Evolutionary conservation across 179 eudicot genomes (phyloP).

Genomic region (Beta lomatogona): DNA sequence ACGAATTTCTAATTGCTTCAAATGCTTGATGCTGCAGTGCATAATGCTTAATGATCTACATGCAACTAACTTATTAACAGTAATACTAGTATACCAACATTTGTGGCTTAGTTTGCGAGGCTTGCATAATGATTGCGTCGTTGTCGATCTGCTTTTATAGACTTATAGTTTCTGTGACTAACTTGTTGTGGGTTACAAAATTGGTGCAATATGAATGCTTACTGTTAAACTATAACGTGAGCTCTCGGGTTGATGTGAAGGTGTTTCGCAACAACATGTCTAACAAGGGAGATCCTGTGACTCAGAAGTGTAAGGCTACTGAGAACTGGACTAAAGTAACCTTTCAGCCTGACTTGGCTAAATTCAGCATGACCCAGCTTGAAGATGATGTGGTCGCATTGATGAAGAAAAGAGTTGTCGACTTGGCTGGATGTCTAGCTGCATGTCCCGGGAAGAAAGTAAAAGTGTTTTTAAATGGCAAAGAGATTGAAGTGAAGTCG

Average conservation of each 20-base stretch:
- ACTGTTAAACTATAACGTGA: neutral
- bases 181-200: neutral
- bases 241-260: constrained; percentile 35
- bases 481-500: constrained; percentile 65
- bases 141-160: too few species aligned
- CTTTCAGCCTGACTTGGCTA: constrained; percentile 82
- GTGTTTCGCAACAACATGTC: constrained; percentile 79
- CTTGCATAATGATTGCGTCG: too few species aligned
- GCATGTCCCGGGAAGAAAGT: constrained; percentile 83
- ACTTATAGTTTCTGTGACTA: neutral
- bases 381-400: constrained; percentile 86
- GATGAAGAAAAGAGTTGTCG: constrained; percentile 91
- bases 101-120: too few species aligned
- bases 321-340: constrained; percentile 96
- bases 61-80: neutral
- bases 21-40: neutral
- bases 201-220: neutral
- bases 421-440: constrained; percentile 85
- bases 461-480: constrained; percentile 67
- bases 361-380: constrained; percentile 71
- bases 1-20: neutral
- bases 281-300: constrained; percentile 60
- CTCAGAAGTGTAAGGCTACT: constrained; percentile 58
- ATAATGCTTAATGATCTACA: neutral
- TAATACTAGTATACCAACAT: too few species aligned